These are phyloP conservation scores for Triticum turgidum DNA, from an alignment of 176 grass and related monocot genomes.

Conservation along the genomic window DNA sequence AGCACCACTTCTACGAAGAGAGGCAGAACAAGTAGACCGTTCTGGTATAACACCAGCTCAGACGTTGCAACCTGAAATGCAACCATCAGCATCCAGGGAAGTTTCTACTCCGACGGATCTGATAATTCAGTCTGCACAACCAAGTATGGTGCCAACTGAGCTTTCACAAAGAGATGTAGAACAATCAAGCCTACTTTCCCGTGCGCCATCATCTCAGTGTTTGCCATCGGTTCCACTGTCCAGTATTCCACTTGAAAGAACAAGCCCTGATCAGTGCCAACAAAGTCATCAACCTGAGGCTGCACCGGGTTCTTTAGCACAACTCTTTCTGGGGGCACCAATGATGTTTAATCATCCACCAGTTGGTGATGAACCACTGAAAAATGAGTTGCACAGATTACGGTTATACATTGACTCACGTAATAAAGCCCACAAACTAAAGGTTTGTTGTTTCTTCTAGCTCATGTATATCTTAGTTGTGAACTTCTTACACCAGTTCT, in stretches of 20 bases:
- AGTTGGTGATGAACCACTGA: slow-evolving; percentile 47
- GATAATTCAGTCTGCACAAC: slow-evolving; percentile 23
- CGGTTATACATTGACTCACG: slow-evolving; percentile 34
- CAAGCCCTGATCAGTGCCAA: slow-evolving; percentile 18
- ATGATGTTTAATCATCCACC: slow-evolving; percentile 48
- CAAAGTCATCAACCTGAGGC: slow-evolving; percentile 28
- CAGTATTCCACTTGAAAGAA: slow-evolving; percentile 30
- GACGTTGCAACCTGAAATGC: slow-evolving; percentile 32
- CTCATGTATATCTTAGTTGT: neutral
- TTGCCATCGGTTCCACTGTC: slow-evolving; percentile 30
- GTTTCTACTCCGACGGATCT: neutral
- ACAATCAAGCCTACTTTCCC: neutral
- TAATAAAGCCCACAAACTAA: slow-evolving; percentile 51
- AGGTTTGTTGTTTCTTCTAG: slow-evolving; percentile 32
- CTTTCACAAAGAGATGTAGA: slow-evolving; percentile 2
- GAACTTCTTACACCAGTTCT: neutral
- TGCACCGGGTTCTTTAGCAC: slow-evolving; percentile 4
- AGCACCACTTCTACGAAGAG: slow-evolving; percentile 17
- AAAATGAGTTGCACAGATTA: slow-evolving; percentile 67
- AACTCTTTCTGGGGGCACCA: slow-evolving; percentile 55
- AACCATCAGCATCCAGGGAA: neutral
- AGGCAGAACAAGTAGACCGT: slow-evolving; percentile 13
- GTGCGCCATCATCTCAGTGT: slow-evolving; percentile 12
- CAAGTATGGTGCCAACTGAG: slow-evolving; percentile 30
- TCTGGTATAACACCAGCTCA: slow-evolving; percentile 18